Evolutionary conservation across 345 rosid genomes (phyloP), one percentile per base, ranked within the genome.

Genomic region (Hibiscus mutabilis): DNA sequence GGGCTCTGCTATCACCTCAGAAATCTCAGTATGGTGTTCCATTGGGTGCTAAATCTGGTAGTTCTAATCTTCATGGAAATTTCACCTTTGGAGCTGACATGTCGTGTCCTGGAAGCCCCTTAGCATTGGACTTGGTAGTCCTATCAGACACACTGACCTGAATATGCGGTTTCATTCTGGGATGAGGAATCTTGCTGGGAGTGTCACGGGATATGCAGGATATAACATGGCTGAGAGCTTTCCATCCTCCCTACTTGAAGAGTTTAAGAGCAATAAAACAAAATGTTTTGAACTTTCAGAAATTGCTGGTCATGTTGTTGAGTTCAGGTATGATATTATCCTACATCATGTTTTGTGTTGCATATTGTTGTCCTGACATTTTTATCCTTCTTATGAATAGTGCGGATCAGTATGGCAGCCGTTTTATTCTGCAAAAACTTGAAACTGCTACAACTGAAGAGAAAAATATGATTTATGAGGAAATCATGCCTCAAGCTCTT

Each of bases 361-460:
- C 57, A 29, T 61, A 27, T 18, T 60, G 65, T 66, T n/a, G 55
- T 21, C 13, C 51, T 57, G 55, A 63, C 11, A 59, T 49, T n/a
- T 51, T 25, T 46, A 13, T 64, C n/a, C 16, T 37, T 33, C 66
- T 42, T 68, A 5, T 31, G 33, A 68, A 59, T 85, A 90, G 96
- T 69, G 86, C 86, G 73, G 96, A 90, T 78, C 96, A 88, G 78
- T 84, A 85, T 58, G 91, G 91, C 42, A 87, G 91, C 73, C 82
- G 91, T 61, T 87, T 85, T 74, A 87, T 87, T 62, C 91, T 83
- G 77, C 91, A 87, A 70, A 87, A 85, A 69, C 89, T 87, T 2
- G 91, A 85, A 63, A 83, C 85, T 16, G 89, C 89, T 24, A 78
- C 85, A 15, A 61, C 52, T 1, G 88, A 85, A 59, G 91, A 87